Base-by-base conservation (phyloP, 306 rosid genomes). In the Carpinus viminea region DNA sequence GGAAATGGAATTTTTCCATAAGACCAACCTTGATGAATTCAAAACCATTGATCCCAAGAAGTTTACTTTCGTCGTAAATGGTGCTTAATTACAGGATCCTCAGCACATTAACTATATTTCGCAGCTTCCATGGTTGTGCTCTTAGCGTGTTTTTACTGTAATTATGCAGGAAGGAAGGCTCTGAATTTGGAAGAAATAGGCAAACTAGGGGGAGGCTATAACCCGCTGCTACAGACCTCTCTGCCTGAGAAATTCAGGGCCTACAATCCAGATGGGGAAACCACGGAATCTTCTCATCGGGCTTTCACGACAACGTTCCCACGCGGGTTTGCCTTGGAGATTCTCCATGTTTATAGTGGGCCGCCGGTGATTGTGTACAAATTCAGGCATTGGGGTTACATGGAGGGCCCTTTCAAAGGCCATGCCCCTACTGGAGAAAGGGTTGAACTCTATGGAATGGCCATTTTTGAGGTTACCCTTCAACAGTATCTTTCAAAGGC, bases 381-480 rank as follows among this genome's bases (percentile, higher is more conserved):
- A 68, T 91, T 91, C 75, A 88, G 94, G 80, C 94, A 91, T 59
- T 91, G 97, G 94, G 94, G 91, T 17, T 83, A 73, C 83, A 86
- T 89, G 93, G 96, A 91, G 51, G 96, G 96, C 60, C 91, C 96
- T 83, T 90, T 86, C 91, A 88, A 90, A 73, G 90, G 84, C 45
- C 87, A 82, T 41, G 85, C 88, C 21, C 88, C 96, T 3, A 89
- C 93, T 6, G 93, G 90, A 12, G 76, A 91, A 8, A 15, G 54
- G 61, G 51, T 89, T 80, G 79, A 91, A 36, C 2, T 91, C 21
- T 83, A 20, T 79, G 93, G 96, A 16, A 89, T 89, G 51, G 82
- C 83, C 43, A 83, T 82, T 76, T 91, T 82, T 78, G 78, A 84
- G 86, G 93, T 90, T 70, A 26, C 20, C 55, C 12, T 52, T 48